Base-by-base conservation (phyloP, 345 rosid genomes). In the Populus alba region DNA sequence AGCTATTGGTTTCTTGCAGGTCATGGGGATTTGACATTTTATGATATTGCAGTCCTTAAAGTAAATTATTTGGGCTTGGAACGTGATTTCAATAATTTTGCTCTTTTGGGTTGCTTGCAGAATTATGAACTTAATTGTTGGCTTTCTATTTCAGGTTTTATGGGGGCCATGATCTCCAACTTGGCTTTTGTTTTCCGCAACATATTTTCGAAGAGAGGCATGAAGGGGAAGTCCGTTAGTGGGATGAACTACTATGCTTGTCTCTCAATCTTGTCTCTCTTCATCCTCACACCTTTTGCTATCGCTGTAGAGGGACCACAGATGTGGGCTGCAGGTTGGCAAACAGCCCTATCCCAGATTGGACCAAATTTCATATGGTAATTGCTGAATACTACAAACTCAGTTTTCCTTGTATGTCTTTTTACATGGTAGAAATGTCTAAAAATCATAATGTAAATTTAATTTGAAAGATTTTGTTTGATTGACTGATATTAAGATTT, bases 101-200 rank as follows among this genome's bases (percentile, higher is more conserved):
- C 11, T 81, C 16, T 31, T 66, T 25, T n/a, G 72, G 31, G 11
- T 43, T 53, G 45, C 38, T 27, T 78, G 68, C 23, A 7, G 71
- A 22, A 47, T 66, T 16, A 49, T 81, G 76, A 41, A 43, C 51
- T 65, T 43, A 22, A 4, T 71, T 61, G 63, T 49, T 75, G 63
- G 55, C 53, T 67, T 63, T 71, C 57, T 23, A 8, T 65, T 82
- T 79, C 85, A 82, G 85, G 97, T 82, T 96, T 96, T 71, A 94
- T 96, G 99, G 99, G 99, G 70, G 97, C 98, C 29, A 95, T 95
- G 98, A 92, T 95, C 74, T 95, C 98, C 61, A 95, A 94, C 88
- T 81, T 94, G 84, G 98, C 98, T 45, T 95, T 95, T 74, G 98
- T 95, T 57, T 92, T 95, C 83, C 91, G 98, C 18, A 95, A 95